Evolutionary conservation across 2,329 filamentous ascomycete genomes (phyloP), one percentile per base, ranked within the genome.

Genomic region (Cylindrodendrum hubeiense): DNA sequence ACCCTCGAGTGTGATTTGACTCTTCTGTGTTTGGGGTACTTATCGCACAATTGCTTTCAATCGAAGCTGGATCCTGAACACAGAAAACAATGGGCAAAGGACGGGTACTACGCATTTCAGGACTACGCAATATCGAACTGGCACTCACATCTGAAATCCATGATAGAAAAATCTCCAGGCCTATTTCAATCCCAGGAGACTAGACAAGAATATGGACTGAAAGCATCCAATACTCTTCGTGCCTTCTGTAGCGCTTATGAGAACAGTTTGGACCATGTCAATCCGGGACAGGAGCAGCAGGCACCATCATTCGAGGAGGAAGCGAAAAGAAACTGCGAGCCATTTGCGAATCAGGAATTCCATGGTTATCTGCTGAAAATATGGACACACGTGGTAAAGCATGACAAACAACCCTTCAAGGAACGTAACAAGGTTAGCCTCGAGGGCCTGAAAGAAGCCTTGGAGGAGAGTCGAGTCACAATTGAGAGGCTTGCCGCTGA

Each of bases 111-210:
- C 58, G 71, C 75, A 1, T 79, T 83, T 46, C 77, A 79, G 17
- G 80, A 82, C 52, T 83, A 83, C 33, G 79, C 79, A 0, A 60
- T 74, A 5, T 70, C 79, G 1, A 69, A 77, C 28, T 82, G 79
- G 80, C 66, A 70, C 21, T 49, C 65, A 15, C 80, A 82, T 59
- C 49, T 82, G 10, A 53, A 71, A 5, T 67, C 53, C 0, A 49
- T 78, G 22, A 58, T 78, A 9, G 22, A 59, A 7, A 59, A 46
- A 4, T 43, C 44, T 3, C 6, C 12, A 3, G 12, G 26, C 19
- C 7, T 68, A 5, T 50, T 68, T 13, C 2, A 54, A n/a, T 15
- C 26, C 15, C 46, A 7, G 19, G 1, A 19, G 12, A 1, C 28
- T 30, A n/a, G 46, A 9, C 2, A 12, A 30, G 19, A 51, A 8